These are phyloP conservation scores for Tricladium varicosporioides DNA, from an alignment of 2,329 filamentous ascomycete species.

Conservation along the genomic window DNA sequence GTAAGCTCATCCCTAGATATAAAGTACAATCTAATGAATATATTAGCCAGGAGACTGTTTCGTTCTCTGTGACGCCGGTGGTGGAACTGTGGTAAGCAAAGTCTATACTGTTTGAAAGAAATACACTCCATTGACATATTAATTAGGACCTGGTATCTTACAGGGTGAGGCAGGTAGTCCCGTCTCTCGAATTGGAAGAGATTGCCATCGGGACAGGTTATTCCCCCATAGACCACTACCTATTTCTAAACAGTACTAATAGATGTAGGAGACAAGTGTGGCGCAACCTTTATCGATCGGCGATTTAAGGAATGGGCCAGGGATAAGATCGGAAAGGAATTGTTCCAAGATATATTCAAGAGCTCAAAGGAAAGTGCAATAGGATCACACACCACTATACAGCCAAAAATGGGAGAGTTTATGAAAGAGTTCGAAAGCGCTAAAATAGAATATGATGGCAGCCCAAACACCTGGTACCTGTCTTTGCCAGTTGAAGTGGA, in stretches of 20 bases:
- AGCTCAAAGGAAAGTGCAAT: neutral
- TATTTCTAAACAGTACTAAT: too few species aligned
- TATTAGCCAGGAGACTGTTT: constrained; percentile 24
- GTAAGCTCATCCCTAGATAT: constrained; percentile 12
- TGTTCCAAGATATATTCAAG: neutral
- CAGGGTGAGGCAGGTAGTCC: constrained; percentile 8
- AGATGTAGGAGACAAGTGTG: constrained; percentile 23
- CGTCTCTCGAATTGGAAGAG: neutral
- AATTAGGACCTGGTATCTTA: constrained; percentile 12
- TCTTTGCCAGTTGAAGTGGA: too few species aligned
- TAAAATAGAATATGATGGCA: constrained; percentile 19
- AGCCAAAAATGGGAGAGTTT: constrained; percentile 19
- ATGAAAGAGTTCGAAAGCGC: constrained; percentile 23
- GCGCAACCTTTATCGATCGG: constrained; percentile 27
- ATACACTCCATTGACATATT: neutral
- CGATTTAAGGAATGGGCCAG: constrained; percentile 21
- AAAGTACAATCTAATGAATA: neutral
- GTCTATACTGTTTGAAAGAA: too few species aligned
- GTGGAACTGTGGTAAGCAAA: constrained; percentile 30
- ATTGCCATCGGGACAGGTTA: neutral
- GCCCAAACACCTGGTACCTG: neutral
- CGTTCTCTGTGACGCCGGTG: too few species aligned
- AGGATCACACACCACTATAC: neutral
- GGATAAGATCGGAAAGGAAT: constrained; percentile 12
- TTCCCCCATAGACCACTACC: too few species aligned